A percentile compares a stretch with the other conserved stretches of the same genome.
phyloP scores from a whole-genome alignment of 495 filamentous ascomycete species.

The Aspergillus coremiiformis region DNA sequence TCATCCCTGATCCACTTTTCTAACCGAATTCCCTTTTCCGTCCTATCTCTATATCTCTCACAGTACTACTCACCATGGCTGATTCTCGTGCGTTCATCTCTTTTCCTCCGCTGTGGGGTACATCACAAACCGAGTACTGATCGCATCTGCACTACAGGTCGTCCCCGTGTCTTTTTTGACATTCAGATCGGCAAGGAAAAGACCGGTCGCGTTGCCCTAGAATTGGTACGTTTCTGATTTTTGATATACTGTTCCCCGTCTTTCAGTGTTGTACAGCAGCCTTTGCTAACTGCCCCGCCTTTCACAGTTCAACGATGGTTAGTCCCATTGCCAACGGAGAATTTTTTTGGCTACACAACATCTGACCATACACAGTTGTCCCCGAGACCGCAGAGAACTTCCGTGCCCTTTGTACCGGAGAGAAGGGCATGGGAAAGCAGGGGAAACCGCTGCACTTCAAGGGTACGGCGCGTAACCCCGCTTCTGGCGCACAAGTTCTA shows the following conservation, averaged over 20 bases:
- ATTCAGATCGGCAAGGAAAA: constrained; percentile 67
- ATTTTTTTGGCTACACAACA: not conserved
- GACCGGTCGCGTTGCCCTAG: constrained; percentile 69
- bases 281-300: constrained; percentile 15
- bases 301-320: constrained; percentile 66
- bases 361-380: constrained; percentile 50
- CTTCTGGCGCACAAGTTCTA: not conserved
- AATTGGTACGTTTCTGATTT: constrained; percentile 54
- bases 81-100: constrained; percentile 28
- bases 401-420: constrained; percentile 83
- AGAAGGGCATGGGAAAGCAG: constrained; percentile 78
- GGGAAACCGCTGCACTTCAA: constrained; percentile 76
- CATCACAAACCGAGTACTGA: constrained; percentile 11
- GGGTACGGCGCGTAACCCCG: constrained; percentile 27
- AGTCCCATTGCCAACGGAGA: constrained; percentile 8
- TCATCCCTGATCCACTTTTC: constrained; percentile 1
- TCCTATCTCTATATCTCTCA: constrained; percentile 5
- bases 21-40: constrained; percentile 6
- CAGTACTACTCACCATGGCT: constrained; percentile 27
- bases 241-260: not conserved
- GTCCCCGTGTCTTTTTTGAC: constrained; percentile 82
- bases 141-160: constrained; percentile 26
- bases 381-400: constrained; percentile 95
- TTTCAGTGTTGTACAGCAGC: not conserved
- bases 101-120: constrained; percentile 25